These are phyloP conservation scores for Penicillium polonicum DNA, from an alignment of 2,329 filamentous ascomycete genomes.

Conservation along the genomic window DNA sequence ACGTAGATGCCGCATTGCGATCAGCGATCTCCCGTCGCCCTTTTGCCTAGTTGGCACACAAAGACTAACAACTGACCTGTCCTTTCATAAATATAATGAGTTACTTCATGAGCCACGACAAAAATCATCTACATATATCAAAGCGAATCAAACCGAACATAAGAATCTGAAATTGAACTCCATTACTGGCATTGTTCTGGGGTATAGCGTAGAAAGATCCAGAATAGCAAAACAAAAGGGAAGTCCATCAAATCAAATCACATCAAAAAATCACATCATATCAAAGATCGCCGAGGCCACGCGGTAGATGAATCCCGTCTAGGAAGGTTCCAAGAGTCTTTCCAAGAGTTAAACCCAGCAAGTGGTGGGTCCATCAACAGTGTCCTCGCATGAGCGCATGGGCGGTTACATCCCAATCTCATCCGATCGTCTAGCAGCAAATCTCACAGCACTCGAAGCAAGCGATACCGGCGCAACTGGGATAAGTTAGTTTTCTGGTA, in stretches of 20 bases:
- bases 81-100: neutral
- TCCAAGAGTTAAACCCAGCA: neutral
- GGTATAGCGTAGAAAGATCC: slow-evolving; percentile 19
- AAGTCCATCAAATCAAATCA: slow-evolving; percentile 1
- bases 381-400: neutral
- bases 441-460: slow-evolving; percentile 38
- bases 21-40: slow-evolving; percentile 18
- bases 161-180: slow-evolving; percentile 8
- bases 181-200: slow-evolving; percentile 16
- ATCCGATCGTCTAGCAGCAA: slow-evolving; percentile 30
- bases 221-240: slow-evolving; percentile 2
- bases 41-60: neutral
- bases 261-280: neutral
- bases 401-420: neutral
- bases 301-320: neutral
- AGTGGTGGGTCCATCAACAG: neutral
- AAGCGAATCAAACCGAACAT: neutral
- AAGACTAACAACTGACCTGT: neutral
- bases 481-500: slow-evolving; percentile 1
- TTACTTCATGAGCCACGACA: neutral
- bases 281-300: neutral
- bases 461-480: slow-evolving; percentile 34
- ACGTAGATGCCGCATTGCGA: slow-evolving; percentile 34
- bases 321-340: neutral
- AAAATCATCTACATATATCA: neutral